Conservation (phyloP, 352 stramenopile genomes). For the Globisporangium solare region DNA sequence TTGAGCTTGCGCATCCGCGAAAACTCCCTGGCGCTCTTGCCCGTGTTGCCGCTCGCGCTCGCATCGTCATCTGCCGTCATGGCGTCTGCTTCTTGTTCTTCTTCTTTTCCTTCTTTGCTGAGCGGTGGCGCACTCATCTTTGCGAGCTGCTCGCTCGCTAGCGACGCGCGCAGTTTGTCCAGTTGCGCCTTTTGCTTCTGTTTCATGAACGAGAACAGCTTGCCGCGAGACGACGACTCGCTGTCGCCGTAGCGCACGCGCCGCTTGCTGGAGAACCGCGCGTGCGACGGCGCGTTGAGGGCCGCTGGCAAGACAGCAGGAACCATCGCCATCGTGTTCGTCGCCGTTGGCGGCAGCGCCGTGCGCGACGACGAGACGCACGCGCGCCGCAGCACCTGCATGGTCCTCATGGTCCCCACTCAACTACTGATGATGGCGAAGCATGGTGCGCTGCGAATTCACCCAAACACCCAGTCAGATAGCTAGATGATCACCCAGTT, state of each 20-base stretch:
- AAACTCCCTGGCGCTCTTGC: conserved; percentile 33
- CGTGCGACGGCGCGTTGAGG: background rate
- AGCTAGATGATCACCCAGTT: no score
- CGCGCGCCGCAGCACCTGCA: conserved; percentile 1
- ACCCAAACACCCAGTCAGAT: no score
- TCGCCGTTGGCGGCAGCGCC: background rate
- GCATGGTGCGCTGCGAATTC: no score
- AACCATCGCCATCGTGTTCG: background rate
- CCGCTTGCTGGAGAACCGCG: conserved; percentile 35
- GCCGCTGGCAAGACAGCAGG: background rate
- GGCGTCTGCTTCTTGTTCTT: conserved; percentile 3
- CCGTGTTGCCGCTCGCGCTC: conserved; percentile 1
- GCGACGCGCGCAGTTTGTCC: conserved; percentile 27
- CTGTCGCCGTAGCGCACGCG: conserved; percentile 16
- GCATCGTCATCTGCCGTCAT: background rate
- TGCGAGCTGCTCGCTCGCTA: conserved; percentile 23
- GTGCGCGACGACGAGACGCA: background rate
- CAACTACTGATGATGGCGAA: no score
- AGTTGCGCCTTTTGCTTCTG: conserved; percentile 45
- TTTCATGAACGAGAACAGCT: conserved; percentile 24
- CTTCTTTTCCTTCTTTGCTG: conserved; percentile 11
- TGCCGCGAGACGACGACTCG: conserved; percentile 16
- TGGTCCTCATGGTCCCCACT: no score
- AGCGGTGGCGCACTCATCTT: conserved; percentile 5
- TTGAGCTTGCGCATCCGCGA: conserved; percentile 52